Conservation (phyloP, 2,329 filamentous ascomycete genomes). For the Alternaria brassicae region DNA sequence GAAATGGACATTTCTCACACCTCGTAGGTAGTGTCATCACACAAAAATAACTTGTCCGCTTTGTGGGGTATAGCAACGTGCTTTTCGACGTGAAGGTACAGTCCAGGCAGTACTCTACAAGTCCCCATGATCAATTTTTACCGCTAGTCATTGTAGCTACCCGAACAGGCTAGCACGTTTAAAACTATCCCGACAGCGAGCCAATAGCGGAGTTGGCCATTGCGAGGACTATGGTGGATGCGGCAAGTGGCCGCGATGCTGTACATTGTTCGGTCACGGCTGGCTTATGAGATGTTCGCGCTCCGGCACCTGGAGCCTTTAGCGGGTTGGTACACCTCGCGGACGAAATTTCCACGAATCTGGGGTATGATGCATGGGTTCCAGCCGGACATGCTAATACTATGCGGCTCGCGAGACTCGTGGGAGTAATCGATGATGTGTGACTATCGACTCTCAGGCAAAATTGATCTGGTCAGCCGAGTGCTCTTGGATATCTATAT, state of each 20-base stretch:
- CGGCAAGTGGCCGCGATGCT: conserved; percentile 6
- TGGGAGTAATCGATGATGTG: neutral
- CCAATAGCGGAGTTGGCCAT: conserved; percentile 3
- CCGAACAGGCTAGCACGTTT: neutral
- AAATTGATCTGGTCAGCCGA: neutral
- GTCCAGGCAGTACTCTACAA: conserved; percentile 6
- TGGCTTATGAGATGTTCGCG: neutral
- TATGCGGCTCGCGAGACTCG: neutral
- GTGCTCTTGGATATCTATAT: neutral
- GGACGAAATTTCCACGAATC: conserved; percentile 13
- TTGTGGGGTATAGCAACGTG: conserved; percentile 3
- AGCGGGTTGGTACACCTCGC: neutral
- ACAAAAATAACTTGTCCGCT: conserved; percentile 7
- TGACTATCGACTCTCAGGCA: neutral
- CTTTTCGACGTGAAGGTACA: conserved; percentile 13
- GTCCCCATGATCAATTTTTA: conserved; percentile 12
- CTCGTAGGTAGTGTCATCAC: neutral
- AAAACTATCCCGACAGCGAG: conserved; percentile 9
- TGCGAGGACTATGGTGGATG: conserved; percentile 4
- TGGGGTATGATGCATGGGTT: neutral
- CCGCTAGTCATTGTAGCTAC: neutral
- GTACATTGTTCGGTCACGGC: neutral
- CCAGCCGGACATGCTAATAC: conserved; percentile 6
- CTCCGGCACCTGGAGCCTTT: conserved; percentile 1
- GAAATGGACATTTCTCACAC: neutral